Conservation (phyloP, 2,329 filamentous ascomycete species). For the Rasamsonia emersonii region DNA sequence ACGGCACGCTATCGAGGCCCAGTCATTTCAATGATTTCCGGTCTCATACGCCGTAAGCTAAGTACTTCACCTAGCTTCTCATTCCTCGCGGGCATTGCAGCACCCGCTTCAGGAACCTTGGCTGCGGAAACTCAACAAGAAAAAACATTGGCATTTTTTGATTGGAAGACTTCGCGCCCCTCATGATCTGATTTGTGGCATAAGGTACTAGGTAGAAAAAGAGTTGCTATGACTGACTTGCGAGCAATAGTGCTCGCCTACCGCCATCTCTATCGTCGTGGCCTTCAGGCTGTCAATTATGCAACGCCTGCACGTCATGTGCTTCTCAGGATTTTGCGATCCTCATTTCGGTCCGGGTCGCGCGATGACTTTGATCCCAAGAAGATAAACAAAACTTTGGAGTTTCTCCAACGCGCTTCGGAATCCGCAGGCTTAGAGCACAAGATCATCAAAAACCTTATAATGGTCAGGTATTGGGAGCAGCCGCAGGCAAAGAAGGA, state of each 20-base stretch:
- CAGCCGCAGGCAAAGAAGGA: slow-evolving; percentile 22
- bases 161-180: no score
- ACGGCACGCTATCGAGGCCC: no score
- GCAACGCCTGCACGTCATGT: slow-evolving; percentile 49
- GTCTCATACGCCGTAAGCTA: no score
- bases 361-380: slow-evolving; percentile 28
- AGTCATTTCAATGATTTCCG: no score
- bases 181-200: no score
- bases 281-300: slow-evolving; percentile 48
- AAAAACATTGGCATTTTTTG: no score
- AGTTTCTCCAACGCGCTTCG: slow-evolving; percentile 36
- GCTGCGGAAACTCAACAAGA: no score
- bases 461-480: slow-evolving; percentile 37
- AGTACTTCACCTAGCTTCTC: no score
- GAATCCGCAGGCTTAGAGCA: slow-evolving; percentile 36
- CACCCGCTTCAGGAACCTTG: no score
- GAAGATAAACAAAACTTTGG: slow-evolving; percentile 36
- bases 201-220: no score
- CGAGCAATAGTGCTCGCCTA: slow-evolving; percentile 44
- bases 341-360: slow-evolving; percentile 32
- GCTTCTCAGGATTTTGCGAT: slow-evolving; percentile 37
- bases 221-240: slow-evolving; percentile 11
- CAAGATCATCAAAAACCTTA: slow-evolving; percentile 38
- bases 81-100: no score
- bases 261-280: slow-evolving; percentile 47